Percentiles rank a stretch among this genome's conserved stretches.
Evolutionary conservation across 2,329 filamentous ascomycete genomes (phyloP).

Genomic region (Aspergillus sp.): DNA sequence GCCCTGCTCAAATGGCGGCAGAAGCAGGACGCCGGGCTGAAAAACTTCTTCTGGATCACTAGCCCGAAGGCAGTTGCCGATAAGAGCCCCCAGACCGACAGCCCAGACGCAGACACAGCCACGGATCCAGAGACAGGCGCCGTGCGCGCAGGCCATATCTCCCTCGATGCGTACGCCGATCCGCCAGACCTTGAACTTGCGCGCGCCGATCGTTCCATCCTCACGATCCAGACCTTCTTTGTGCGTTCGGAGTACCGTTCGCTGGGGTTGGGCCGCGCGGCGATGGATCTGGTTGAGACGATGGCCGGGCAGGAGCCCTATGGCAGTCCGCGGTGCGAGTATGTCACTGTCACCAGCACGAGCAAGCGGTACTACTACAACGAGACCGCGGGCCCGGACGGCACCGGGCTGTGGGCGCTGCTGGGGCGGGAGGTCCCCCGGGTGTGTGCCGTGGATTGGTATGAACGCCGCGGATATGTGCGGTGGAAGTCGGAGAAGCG

Average conservation of each 20-base stretch:
- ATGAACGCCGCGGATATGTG: slow-evolving; percentile 24
- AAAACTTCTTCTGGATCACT: slow-evolving; percentile 20
- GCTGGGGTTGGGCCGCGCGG: slow-evolving; percentile 13
- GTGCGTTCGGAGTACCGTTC: slow-evolving; percentile 21
- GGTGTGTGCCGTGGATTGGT: slow-evolving; percentile 23
- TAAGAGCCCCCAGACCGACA: background rate
- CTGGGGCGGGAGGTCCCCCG: slow-evolving; percentile 7
- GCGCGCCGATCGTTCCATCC: slow-evolving; percentile 13
- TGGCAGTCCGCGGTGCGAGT: slow-evolving; percentile 11
- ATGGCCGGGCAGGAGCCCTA: slow-evolving; percentile 19
- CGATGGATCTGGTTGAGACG: slow-evolving; percentile 19
- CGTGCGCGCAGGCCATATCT: slow-evolving; percentile 25
- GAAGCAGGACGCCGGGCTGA: slow-evolving; percentile 10
- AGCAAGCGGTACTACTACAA: slow-evolving; percentile 24
- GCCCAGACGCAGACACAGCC: background rate
- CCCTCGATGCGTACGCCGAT: slow-evolving; percentile 21
- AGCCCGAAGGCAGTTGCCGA: background rate
- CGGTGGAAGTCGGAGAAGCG: slow-evolving; percentile 24
- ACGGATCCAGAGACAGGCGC: background rate
- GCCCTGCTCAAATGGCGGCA: slow-evolving; percentile 9
- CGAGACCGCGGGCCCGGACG: slow-evolving; percentile 9
- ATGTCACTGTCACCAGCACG: slow-evolving; percentile 14
- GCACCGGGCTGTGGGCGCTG: slow-evolving; percentile 8
- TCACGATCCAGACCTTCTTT: slow-evolving; percentile 25
- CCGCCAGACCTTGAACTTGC: slow-evolving; percentile 12